These are phyloP conservation scores for Annulohypoxylon bovei DNA, from an alignment of 495 filamentous ascomycete genomes.

Conservation along the genomic window DNA sequence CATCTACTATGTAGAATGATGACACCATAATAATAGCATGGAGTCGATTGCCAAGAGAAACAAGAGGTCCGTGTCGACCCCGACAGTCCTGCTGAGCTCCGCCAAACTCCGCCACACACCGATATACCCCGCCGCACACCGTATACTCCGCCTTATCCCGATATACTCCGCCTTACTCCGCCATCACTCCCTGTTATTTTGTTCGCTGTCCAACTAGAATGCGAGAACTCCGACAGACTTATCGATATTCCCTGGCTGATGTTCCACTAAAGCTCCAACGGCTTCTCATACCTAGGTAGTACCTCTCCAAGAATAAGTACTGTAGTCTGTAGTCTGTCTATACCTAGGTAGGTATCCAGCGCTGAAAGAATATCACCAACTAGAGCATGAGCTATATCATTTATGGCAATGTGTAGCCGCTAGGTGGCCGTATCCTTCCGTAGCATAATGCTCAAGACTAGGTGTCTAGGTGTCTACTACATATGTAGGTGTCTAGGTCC, in stretches of 20 bases:
- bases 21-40: background rate
- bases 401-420: background rate
- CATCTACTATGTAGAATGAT: background rate
- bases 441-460: too few relatives aligned
- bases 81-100: conserved; percentile 7
- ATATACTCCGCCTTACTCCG: conserved; percentile 26
- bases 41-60: conserved; percentile 23
- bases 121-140: conserved; percentile 26
- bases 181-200: background rate
- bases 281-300: too few relatives aligned
- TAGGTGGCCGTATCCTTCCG: background rate
- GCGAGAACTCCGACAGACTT: conserved; percentile 12
- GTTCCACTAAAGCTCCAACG: background rate
- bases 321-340: too few relatives aligned
- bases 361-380: background rate
- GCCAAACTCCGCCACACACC: conserved; percentile 11
- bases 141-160: background rate
- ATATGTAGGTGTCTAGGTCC: too few relatives aligned
- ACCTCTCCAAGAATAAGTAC: background rate
- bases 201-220: conserved; percentile 17
- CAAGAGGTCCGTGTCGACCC: conserved; percentile 13
- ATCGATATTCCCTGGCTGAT: background rate
- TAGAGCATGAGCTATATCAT: background rate
- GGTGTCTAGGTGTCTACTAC: too few relatives aligned
- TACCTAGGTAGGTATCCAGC: too few relatives aligned